phyloP scores from a whole-genome alignment of 352 stramenopile genomes.

The Pythium apleroticum region DNA sequence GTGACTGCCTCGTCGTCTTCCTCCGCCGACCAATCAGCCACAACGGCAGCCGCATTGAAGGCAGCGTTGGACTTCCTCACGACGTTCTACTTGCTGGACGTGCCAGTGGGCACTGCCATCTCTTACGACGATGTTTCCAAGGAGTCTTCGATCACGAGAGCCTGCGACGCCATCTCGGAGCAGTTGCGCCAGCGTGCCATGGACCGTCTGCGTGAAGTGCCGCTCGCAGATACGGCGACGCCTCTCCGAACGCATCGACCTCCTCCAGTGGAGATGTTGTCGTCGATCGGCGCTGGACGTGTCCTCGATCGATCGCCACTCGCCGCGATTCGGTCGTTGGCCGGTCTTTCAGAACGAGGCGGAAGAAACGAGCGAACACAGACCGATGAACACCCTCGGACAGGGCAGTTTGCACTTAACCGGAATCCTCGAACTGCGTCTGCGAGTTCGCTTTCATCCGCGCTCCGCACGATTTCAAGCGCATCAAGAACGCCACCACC shows the following conservation, averaged over 20 bases:
- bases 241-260: slow-evolving; percentile 14
- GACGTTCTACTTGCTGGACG: slow-evolving; percentile 34
- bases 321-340: neutral
- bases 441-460: neutral
- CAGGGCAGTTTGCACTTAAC: neutral
- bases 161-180: slow-evolving; percentile 11
- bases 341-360: neutral
- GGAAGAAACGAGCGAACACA: slow-evolving; percentile 4
- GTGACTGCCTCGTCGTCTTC: slow-evolving; percentile 7
- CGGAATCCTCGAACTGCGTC: neutral
- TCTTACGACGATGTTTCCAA: slow-evolving; percentile 5
- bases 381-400: slow-evolving; percentile 24
- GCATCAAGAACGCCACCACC: neutral
- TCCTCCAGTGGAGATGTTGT: neutral
- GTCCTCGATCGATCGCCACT: neutral
- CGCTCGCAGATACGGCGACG: slow-evolving; percentile 4
- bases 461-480: neutral
- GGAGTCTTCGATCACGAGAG: slow-evolving; percentile 16
- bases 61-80: slow-evolving; percentile 36
- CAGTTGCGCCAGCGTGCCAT: slow-evolving; percentile 20
- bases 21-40: neutral
- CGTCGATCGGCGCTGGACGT: neutral
- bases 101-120: slow-evolving; percentile 10
- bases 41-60: slow-evolving; percentile 8
- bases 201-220: slow-evolving; percentile 11